These are phyloP conservation scores for Phyllosticta citribraziliensis DNA, from an alignment of 2,329 filamentous ascomycete genomes.

Conservation along the genomic window DNA sequence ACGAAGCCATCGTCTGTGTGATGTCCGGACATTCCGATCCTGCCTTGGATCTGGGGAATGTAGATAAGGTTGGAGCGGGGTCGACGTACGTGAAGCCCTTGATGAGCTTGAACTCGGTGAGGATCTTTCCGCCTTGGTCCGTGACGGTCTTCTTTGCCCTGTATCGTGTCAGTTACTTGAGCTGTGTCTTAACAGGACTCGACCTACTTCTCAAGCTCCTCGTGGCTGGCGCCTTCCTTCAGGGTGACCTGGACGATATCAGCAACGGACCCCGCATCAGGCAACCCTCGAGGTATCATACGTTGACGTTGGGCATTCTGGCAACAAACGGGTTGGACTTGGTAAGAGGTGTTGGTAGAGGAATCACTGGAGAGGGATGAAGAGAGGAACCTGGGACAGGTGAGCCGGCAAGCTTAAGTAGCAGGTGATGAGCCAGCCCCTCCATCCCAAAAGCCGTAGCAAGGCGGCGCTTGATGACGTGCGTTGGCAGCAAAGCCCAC, in stretches of 20 bases:
- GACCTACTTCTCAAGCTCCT: constrained; percentile 59
- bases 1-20: background rate
- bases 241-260: constrained; percentile 57
- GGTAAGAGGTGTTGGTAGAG: background rate
- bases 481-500: constrained; percentile 8
- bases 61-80: background rate
- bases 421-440: constrained; percentile 8
- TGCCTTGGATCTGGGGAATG: background rate
- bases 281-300: constrained; percentile 12
- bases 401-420: constrained; percentile 10
- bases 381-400: background rate
- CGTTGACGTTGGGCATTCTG: constrained; percentile 30
- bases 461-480: constrained; percentile 13
- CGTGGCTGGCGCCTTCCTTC: constrained; percentile 57
- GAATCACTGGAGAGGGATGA: background rate
- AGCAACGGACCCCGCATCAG: constrained; percentile 8
- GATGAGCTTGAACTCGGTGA: constrained; percentile 72
- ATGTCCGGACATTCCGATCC: background rate
- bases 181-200: background rate
- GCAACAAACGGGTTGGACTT: background rate
- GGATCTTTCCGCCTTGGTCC: constrained; percentile 74
- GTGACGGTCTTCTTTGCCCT: constrained; percentile 68
- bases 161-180: constrained; percentile 1
- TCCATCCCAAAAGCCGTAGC: constrained; percentile 7
- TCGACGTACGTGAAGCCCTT: constrained; percentile 80